Percentiles rank a stretch among this genome's conserved stretches.
Conservation (phyloP, 768 basidiomycete genomes). For the Saitozyma sp. region DNA sequence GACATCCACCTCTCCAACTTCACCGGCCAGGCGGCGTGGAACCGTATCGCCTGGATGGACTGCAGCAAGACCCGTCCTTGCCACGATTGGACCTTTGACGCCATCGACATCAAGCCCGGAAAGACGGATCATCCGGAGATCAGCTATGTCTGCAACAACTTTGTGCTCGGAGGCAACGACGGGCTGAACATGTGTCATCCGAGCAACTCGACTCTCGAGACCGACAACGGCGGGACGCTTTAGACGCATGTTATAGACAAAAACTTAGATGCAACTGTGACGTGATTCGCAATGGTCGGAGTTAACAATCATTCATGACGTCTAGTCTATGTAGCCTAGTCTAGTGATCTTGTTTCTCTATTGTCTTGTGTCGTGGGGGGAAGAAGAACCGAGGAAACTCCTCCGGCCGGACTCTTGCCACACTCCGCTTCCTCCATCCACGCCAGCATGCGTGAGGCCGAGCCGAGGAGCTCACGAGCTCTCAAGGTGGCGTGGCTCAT, state of each 20-base stretch:
- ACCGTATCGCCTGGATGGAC: slow-evolving; percentile 21
- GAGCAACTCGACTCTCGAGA: slow-evolving; percentile 22
- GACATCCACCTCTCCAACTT: slow-evolving; percentile 22
- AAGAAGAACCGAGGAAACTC: no score
- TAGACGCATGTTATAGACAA: not conserved
- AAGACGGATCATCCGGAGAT: slow-evolving; percentile 15
- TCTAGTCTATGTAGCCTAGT: no score
- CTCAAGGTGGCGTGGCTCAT: no score
- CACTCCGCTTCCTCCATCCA: no score
- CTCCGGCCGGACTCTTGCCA: no score
- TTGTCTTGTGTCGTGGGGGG: no score
- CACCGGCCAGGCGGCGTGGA: slow-evolving; percentile 12
- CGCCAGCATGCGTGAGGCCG: no score
- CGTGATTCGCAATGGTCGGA: not conserved
- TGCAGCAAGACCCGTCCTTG: slow-evolving; percentile 17
- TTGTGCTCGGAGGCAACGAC: slow-evolving; percentile 17
- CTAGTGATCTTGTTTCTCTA: no score
- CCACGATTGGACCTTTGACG: not conserved
- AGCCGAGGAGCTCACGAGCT: no score
- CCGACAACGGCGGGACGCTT: slow-evolving; percentile 7
- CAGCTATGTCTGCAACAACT: slow-evolving; percentile 25
- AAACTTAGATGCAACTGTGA: not conserved
- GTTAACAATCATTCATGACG: not conserved
- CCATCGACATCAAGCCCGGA: slow-evolving; percentile 16
- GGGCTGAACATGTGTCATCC: slow-evolving; percentile 23